A percentile compares a stretch with the other conserved stretches of the same genome.
Evolutionary conservation across 306 rosid species (phyloP).

Genomic region (Cucumis cinereus): DNA sequence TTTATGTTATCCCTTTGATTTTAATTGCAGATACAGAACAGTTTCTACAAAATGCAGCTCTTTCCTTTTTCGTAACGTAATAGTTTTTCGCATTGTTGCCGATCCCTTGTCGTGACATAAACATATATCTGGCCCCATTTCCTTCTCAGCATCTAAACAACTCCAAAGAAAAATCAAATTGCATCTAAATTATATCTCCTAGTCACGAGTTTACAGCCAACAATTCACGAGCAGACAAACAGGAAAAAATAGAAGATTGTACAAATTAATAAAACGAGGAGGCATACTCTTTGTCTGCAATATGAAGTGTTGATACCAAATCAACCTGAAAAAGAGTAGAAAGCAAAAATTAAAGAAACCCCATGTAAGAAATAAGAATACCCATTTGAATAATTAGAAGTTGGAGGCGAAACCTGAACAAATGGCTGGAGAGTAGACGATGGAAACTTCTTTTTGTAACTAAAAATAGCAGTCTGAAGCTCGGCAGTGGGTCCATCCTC

Average conservation of each 20-base stretch:
- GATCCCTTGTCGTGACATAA: background rate
- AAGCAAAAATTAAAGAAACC: conserved; percentile 7
- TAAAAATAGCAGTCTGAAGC: conserved; percentile 78
- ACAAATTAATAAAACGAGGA: background rate
- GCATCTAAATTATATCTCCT: background rate
- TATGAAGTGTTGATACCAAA: conserved; percentile 94
- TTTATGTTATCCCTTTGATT: background rate
- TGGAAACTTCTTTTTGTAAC: conserved; percentile 71
- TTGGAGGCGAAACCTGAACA: conserved; percentile 37
- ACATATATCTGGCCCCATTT: background rate
- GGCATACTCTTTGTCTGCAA: conserved; percentile 86
- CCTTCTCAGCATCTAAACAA: background rate
- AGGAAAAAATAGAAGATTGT: background rate
- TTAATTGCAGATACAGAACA: background rate
- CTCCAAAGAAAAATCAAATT: background rate
- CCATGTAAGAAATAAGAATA: background rate
- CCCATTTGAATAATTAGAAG: background rate
- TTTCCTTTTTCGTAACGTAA: background rate
- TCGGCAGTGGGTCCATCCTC: conserved; percentile 45
- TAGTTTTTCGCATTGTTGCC: background rate
- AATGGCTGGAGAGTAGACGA: conserved; percentile 72
- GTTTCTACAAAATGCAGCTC: background rate
- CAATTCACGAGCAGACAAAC: background rate
- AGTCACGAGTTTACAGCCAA: background rate
- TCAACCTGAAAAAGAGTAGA: conserved; percentile 56